phyloP scores from a whole-genome alignment of 805 yeast genomes.

The Zygosaccharomyces gambellarensis region DNA sequence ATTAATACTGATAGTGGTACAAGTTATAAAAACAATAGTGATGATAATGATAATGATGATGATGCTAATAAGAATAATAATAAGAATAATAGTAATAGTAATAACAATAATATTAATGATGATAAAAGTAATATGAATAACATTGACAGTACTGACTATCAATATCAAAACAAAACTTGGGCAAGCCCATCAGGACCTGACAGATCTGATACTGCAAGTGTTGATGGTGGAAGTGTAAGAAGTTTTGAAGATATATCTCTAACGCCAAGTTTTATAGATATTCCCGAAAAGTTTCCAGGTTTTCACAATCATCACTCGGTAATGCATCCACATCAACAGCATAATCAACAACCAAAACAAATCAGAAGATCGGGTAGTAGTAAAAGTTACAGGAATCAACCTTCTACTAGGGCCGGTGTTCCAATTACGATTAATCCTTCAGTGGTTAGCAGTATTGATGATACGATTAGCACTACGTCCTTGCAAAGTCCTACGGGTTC shows the following conservation, averaged over 20 bases:
- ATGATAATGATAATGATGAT: neutral
- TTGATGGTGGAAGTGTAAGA: constrained; percentile 20
- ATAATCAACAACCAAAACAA: constrained; percentile 1
- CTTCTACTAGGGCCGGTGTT: constrained; percentile 4
- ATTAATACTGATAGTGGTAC: neutral
- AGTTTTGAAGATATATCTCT: constrained; percentile 39
- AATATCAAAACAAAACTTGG: constrained; percentile 1
- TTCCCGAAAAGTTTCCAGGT: constrained; percentile 24
- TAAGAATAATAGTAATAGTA: neutral
- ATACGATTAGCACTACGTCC: constrained; percentile 12
- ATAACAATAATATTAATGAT: constrained; percentile 2
- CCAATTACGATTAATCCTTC: constrained; percentile 19
- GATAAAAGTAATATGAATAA: constrained; percentile 2
- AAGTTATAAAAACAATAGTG: no score
- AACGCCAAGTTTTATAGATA: constrained; percentile 41
- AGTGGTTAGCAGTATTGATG: constrained; percentile 16
- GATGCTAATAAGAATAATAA: constrained; percentile 2
- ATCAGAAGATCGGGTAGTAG: constrained; percentile 21
- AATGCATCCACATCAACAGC: constrained; percentile 5
- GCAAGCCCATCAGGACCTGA: constrained; percentile 5
- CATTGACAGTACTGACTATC: constrained; percentile 1
- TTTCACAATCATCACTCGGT: constrained; percentile 2
- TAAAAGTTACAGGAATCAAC: constrained; percentile 18
- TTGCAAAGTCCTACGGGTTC: constrained; percentile 16
- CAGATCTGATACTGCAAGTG: constrained; percentile 7